Base-by-base conservation (phyloP, 345 rosid genomes). In the Clausena lansium region DNA sequence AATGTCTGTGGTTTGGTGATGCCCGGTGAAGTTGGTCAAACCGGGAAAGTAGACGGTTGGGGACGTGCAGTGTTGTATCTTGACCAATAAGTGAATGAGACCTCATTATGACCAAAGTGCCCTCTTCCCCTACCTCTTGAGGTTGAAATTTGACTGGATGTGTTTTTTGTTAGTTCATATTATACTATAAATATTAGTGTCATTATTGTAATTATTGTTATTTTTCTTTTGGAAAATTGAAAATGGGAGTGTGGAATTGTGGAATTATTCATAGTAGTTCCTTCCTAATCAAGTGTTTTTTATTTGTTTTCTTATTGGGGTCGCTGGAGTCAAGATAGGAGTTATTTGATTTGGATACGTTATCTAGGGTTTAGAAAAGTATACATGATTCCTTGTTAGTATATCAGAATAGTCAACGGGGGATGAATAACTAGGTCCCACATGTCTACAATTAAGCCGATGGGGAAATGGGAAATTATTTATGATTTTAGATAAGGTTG, bases 11-110 rank as follows among this genome's bases (percentile, higher is more conserved):
- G 15, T 39, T 61, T 33, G 33, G 27, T 63, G 47, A 24, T 63
- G 61, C 45, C n/a, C 70, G 70, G 77, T 45, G 24, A 74, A 47
- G 32, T 10, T 45, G 59, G 77, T 47, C 28, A 25, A 35, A 32
- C 39, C 47, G 17, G 41, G 67, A 45, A 62, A 62, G 15, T 32
- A 6, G 2, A 10, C 28, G 60, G 28, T 11, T 5, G 41, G 2
- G 22, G 19, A 5, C 0, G 50, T 6, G 57, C 38, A 24, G 32
- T 75, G 50, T 22, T 24, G 14, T 63, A 25, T n/a, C 3, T 32
- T n/a, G 50, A 7, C 71, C 62, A 75, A 64, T 50, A 0, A n/a
- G 5, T 32, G 58, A 52, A 32, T 50, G 71, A 47, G 61, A 64
- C 24, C n/a, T 30, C 5, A 50, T 75, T 41, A 27, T 30, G 47